Evolutionary conservation across 805 yeast genomes (phyloP), one percentile per base, ranked within the genome.

Genomic region (Priceomyces castillae): DNA sequence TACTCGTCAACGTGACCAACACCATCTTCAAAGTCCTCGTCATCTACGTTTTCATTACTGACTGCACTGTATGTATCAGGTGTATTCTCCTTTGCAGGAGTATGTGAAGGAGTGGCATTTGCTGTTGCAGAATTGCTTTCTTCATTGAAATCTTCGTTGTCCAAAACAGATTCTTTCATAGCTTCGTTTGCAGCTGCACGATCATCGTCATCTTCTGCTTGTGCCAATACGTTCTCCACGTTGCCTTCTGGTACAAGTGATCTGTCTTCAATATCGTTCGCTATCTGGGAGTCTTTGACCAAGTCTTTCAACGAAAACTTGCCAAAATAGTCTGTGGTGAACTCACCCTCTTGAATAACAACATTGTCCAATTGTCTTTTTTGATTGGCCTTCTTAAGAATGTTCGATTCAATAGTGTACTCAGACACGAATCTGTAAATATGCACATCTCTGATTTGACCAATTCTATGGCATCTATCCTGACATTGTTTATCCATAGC

Each of bases 401-500:
- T 94, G 65, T 94, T 94, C 19, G 96, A 87, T 64, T 94, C 99
- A 47, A 94, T 94, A 3, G 99, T 94, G 67, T 80, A 89, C 67
- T 94, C 99, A 20, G 96, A 86, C 19, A 94, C 98, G 64, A 94
- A 86, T 48, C 99, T 74, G 69, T 95, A 94, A 44, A 94, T 94
- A 63, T 94, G 99, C 28, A 94, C 99, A 61, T 94, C 99, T 57
- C 99, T 77, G 14, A 95, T 89, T 64, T 94, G 99, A 5, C 99
- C 99, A 62, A 94, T 94, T 73, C 99, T 84, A 63, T 94, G 99
- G 67, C 98, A 94, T 64, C 99, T 82, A 67, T 94, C 99, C 65
- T 94, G 99, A 68, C 99, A 94, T 66, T 94, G 99, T 59, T 90
- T 89, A 63, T 94, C 99, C 97, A 94, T 94, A 1, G 98, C 96